Base-by-base conservation (phyloP, 192 early-diverging fungal genomes). In the Coemansia sp. region DNA sequence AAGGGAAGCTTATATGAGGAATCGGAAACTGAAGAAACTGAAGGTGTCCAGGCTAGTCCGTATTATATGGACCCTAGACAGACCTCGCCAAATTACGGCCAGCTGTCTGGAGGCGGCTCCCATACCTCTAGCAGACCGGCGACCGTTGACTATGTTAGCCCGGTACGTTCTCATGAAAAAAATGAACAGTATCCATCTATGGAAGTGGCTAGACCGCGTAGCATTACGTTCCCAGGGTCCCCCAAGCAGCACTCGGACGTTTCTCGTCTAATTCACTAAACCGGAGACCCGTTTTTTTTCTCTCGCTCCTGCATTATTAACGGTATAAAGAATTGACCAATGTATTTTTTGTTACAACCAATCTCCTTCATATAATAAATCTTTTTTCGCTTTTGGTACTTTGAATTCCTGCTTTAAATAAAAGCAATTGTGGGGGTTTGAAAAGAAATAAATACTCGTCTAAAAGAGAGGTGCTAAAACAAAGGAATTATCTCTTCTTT, bases 191-290 rank as follows among this genome's bases (percentile, higher is more conserved):
- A n/a, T 22, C 60, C 60, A 11, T 39, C 60, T 3, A 61, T 43
- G 38, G 38, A 39, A 45, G 22, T 67, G 0, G 20, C 36, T 7
- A 63, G 75, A 9, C 70, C 65, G 22, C 61, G 75, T 9, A 78
- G 75, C 38, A 72, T 72, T 28, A 72, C 75, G 4, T 53, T 72
- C 38, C 75, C 75, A 5, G 63, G 32, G 8, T 28, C 65, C 35
- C 55, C 38, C 20, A 66, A 61, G 28, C 66, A 71, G 59, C 75
- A 67, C 52, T 54, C 66, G 28, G 62, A 64, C 52, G 72, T 78
- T n/a, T 55, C 61, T 1, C 61, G 63, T 38, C 38, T 78, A 18
- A 72, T 78, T 35, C 63, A 76, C 37, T 76, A 71, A 69, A 59
- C 35, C 9, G 28, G 33, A 34, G 55, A 43, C 17, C 17, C 6